Evolutionary conservation across 805 yeast genomes (phyloP), one percentile per base, ranked within the genome.

Genomic region (Candida tammaniensis): DNA sequence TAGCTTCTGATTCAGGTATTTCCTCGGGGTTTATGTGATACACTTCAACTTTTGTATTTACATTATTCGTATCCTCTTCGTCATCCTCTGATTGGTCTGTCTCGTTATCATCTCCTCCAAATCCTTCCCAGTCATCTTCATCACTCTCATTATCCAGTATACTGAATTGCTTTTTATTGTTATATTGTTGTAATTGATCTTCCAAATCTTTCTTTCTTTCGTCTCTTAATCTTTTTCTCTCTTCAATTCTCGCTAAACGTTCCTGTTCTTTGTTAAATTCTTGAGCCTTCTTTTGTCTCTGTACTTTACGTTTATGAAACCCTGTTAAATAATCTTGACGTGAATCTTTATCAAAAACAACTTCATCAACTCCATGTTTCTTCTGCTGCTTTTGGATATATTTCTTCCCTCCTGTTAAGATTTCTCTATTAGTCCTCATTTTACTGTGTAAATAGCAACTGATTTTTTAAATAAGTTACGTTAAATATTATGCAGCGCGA

Each of bases 301-400:
- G 85, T 12, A 91, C 56, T 56, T 91, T 91, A 52, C 98, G 76
- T 63, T 91, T 91, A 59, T 93, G 98, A 59, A 91, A 91, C 25
- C 98, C 98, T 3, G 97, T 91, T 46, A 91, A 64, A 57, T 80
- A 91, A 41, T 91, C 95, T 57, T 70, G 62, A 55, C 97, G 66
- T n/a, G 83, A 74, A 13, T 74, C 84, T 43, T 78, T 76, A 59
- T 93, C 93, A 56, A 88, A 93, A 2, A 75, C 78, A 18, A 93
- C 94, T 56, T 87, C 96, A 17, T 77, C 89, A 2, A 86, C 88
- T 24, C 87, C 72, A 52, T 74, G 76, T 54, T 77, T 73, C 54
- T 76, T 77, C 21, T 71, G 69, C 52, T 79, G 82, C 46, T 80
- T 82, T 34, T 76, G 76, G 12, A 82, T 80, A 57, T 88, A 89